phyloP scores from a whole-genome alignment of 2,329 filamentous ascomycete species.

The Dothideomycetidae sp. region DNA sequence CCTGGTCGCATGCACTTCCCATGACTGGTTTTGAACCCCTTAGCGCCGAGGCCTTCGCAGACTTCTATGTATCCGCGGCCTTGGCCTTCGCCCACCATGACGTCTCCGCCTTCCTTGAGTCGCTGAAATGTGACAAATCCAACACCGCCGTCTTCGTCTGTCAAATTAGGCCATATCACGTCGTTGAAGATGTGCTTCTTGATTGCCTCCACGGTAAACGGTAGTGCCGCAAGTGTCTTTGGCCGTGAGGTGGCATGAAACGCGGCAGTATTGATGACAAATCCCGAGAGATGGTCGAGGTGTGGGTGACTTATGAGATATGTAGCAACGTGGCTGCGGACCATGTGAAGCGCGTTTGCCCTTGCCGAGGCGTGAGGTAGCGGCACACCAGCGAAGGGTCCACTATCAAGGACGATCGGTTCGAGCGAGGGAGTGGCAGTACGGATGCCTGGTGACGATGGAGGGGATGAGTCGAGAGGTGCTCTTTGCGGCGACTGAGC shows the following conservation, averaged over 20 bases:
- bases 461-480: slow-evolving; percentile 19
- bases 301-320: slow-evolving; percentile 96
- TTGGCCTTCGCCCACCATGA: slow-evolving; percentile 65
- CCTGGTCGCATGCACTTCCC: slow-evolving; percentile 66
- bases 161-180: slow-evolving; percentile 92
- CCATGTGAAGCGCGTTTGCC: slow-evolving; percentile 70
- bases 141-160: slow-evolving; percentile 88
- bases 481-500: slow-evolving; percentile 13
- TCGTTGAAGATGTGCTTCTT: slow-evolving; percentile 97
- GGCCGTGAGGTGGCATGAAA: slow-evolving; percentile 61
- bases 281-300: slow-evolving; percentile 80
- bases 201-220: slow-evolving; percentile 79
- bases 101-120: slow-evolving; percentile 76
- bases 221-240: slow-evolving; percentile 74
- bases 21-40: slow-evolving; percentile 76
- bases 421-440: slow-evolving; percentile 14
- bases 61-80: slow-evolving; percentile 76
- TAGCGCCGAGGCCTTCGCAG: slow-evolving; percentile 76
- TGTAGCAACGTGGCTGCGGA: slow-evolving; percentile 65
- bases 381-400: slow-evolving; percentile 68
- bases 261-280: slow-evolving; percentile 85
- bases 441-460: slow-evolving; percentile 27
- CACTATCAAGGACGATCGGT: slow-evolving; percentile 41
- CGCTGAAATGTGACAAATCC: slow-evolving; percentile 84
- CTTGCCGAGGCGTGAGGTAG: slow-evolving; percentile 51